These are phyloP conservation scores for Sugiyamaella boreocaroliniensis DNA, from an alignment of 805 yeast species.

Conservation along the genomic window DNA sequence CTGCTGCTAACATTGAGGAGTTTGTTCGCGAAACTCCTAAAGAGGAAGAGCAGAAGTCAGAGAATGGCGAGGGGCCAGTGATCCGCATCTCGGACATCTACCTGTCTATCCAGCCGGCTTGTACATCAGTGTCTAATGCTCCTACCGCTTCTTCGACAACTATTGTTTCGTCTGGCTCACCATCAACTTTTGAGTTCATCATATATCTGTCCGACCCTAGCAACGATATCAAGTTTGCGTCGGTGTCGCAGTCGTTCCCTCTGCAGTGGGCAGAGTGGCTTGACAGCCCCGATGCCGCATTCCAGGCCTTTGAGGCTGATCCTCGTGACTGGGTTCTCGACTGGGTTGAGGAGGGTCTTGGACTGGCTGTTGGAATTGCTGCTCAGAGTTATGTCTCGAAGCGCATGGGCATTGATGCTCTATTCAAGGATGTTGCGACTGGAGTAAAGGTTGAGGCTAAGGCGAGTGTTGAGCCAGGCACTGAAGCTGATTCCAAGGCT, in stretches of 20 bases:
- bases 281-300: slow-evolving; percentile 36
- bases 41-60: not conserved
- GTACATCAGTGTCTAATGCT: slow-evolving; percentile 59
- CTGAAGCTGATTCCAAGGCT: no score
- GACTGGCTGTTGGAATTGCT: slow-evolving; percentile 71
- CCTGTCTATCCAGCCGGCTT: slow-evolving; percentile 60
- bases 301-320: slow-evolving; percentile 47
- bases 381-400: slow-evolving; percentile 88
- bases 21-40: slow-evolving; percentile 37
- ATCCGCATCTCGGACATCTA: slow-evolving; percentile 52
- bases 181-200: slow-evolving; percentile 60
- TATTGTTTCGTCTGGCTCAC: slow-evolving; percentile 33
- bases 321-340: slow-evolving; percentile 78
- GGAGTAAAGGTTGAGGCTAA: not conserved
- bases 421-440: slow-evolving; percentile 2
- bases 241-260: slow-evolving; percentile 88
- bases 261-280: slow-evolving; percentile 90
- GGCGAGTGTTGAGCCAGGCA: not conserved
- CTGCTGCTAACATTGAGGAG: slow-evolving; percentile 78
- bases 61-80: slow-evolving; percentile 1
- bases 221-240: slow-evolving; percentile 64
- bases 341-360: slow-evolving; percentile 75
- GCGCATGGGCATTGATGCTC: slow-evolving; percentile 61
- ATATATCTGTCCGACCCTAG: slow-evolving; percentile 70
- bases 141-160: slow-evolving; percentile 37